Evolutionary conservation across 2,329 filamentous ascomycete species (phyloP).

Genomic region (Colletotrichum scovillei): DNA sequence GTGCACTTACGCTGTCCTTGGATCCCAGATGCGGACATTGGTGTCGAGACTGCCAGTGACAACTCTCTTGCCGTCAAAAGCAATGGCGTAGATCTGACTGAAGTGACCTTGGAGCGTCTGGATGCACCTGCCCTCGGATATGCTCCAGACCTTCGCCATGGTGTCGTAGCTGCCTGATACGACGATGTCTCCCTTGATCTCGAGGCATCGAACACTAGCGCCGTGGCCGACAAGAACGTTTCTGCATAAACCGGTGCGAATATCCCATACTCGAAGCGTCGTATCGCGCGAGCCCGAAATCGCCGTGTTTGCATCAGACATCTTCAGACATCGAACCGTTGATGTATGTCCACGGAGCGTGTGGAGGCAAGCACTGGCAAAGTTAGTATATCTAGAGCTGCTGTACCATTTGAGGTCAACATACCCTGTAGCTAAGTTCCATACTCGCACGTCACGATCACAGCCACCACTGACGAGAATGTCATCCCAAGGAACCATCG

Average conservation of each 20-base stretch:
- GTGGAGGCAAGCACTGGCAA: constrained; percentile 75
- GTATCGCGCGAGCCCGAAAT: constrained; percentile 98
- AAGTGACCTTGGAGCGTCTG: constrained; percentile 94
- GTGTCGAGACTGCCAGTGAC: constrained; percentile 97
- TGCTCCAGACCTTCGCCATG: constrained; percentile 96
- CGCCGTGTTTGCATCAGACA: constrained; percentile 93
- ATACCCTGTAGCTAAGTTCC: constrained; percentile 94
- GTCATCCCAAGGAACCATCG: constrained; percentile 98
- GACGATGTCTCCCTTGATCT: constrained; percentile 95
- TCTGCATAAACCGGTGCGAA: constrained; percentile 85
- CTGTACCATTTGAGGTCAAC: constrained; percentile 41
- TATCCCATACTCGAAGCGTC: constrained; percentile 94
- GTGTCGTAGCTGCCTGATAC: constrained; percentile 99
- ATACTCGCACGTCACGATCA: constrained; percentile 95
- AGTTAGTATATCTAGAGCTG: constrained; percentile 36
- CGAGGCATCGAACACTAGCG: constrained; percentile 92
- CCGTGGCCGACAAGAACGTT: constrained; percentile 95
- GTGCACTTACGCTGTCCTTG: constrained; percentile 78
- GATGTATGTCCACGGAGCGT: constrained; percentile 95
- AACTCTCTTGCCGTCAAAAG: constrained; percentile 92
- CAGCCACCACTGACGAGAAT: constrained; percentile 95
- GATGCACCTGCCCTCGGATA: constrained; percentile 92
- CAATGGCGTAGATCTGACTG: constrained; percentile 98
- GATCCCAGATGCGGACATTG: constrained; percentile 97
- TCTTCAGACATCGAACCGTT: constrained; percentile 96